Evolutionary conservation across 805 yeast species (phyloP), one percentile per base, ranked within the genome.

Genomic region (Vanderwaltozyma verrucispora): DNA sequence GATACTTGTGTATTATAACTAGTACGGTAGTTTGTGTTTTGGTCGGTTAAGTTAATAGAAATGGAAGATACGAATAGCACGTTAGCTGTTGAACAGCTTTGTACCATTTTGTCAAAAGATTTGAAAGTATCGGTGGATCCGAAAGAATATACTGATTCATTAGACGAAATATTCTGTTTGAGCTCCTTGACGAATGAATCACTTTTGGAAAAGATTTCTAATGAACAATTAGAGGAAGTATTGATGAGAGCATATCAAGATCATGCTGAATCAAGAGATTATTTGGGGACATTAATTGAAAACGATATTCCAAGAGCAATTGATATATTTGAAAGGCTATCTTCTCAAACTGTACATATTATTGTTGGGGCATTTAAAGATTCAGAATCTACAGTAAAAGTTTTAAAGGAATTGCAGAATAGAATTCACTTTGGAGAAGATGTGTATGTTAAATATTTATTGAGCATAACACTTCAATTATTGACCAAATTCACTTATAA

Each of bases 221-320:
- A 33, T 18, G 47, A 43, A 8, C 30, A 48, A 12, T 35, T 46
- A 3, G 59, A 51, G 35, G 42, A 43, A 20, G 39, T 53, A 4
- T 16, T 56, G 6, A 42, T 41, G 4, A 43, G 60, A 30, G 43
- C 59, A 4, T 54, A 47, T 26, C 56, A 53, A 23, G 59, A 53
- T 27, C 59, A 56, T 38, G 36, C 40, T 11, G 52, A 43, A 14
- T 47, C 59, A 3, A 43, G 51, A 20, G 34, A 37, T 3, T 33
- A 47, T 40, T 32, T 56, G 26, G 32, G 38, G 5, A 28, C 30
- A 8, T 30, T 41, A 12, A 43, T 56, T 10, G 33, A 36, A 5
- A 16, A 35, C 14, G 44, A 54, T 38, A 28, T 48, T 14, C 12
- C 44, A 2, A 38, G 33, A 26, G 41, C 58, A 6, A 21, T 56